phyloP scores from a whole-genome alignment of 202 grass and related monocot genomes.

The Setaria italica region DNA sequence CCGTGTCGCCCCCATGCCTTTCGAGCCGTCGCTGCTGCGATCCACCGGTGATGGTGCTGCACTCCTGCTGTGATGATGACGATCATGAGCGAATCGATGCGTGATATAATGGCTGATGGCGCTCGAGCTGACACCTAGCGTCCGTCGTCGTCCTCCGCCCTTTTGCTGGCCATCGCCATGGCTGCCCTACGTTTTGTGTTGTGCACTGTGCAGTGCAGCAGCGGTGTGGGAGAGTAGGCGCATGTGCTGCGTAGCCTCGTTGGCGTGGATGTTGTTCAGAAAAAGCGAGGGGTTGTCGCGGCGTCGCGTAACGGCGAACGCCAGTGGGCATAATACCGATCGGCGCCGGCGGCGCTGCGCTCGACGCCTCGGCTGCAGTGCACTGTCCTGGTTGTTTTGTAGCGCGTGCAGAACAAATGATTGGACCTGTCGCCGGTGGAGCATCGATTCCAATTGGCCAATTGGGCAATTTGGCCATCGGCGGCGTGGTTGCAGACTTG shows the following conservation, averaged over 20 bases:
- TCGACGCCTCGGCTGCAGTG: too few relatives aligned
- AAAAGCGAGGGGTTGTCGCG: background rate
- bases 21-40: background rate
- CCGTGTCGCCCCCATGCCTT: background rate
- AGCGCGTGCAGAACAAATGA: background rate
- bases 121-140: background rate
- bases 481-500: background rate
- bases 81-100: constrained; percentile 28
- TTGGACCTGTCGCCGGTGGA: background rate
- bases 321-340: background rate
- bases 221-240: too few relatives aligned
- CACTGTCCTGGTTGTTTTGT: background rate
- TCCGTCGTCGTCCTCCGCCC: background rate
- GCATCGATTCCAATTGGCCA: background rate
- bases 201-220: too few relatives aligned
- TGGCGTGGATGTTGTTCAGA: background rate
- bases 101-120: constrained; percentile 32
- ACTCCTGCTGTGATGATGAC: background rate
- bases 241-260: too few relatives aligned
- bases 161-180: background rate
- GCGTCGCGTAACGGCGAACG: background rate
- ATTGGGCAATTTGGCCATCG: background rate
- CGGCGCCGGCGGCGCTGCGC: background rate
- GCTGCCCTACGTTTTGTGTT: too few relatives aligned
- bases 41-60: too few relatives aligned